phyloP scores from a whole-genome alignment of 345 rosid species.

The Pistacia vera region DNA sequence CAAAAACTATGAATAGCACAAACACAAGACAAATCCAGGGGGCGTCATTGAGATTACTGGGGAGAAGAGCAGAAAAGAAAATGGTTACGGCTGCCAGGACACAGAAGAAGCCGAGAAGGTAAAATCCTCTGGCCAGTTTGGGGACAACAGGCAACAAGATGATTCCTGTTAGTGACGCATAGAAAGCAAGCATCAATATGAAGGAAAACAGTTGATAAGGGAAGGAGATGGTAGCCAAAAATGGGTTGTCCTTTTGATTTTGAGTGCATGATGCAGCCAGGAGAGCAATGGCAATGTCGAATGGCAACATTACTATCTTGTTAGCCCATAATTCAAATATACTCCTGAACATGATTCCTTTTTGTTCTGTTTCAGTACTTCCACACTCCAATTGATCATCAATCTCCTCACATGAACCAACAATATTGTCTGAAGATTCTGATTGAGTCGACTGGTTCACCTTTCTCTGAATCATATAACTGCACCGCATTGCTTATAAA shows the following conservation, averaged over 20 bases:
- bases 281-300: background rate
- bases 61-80: constrained; percentile 11
- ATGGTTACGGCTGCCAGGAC: constrained; percentile 7
- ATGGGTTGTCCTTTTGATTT: background rate
- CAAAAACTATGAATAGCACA: background rate
- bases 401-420: background rate
- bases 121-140: background rate
- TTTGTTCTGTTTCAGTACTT: background rate
- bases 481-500: too few species aligned
- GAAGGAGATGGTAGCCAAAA: background rate
- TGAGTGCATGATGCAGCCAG: constrained; percentile 6
- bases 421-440: background rate
- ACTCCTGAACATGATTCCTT: background rate
- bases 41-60: background rate
- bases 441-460: background rate
- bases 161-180: background rate
- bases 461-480: background rate
- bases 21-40: constrained; percentile 5
- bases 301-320: constrained; percentile 13
- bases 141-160: background rate
- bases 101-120: constrained; percentile 6
- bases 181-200: constrained; percentile 5
- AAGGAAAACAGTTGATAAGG: background rate
- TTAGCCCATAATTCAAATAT: background rate
- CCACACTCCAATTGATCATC: background rate